Evolutionary conservation across 2,329 filamentous ascomycete genomes (phyloP), one percentile per base, ranked within the genome.

Genomic region (Clonostachys byssicola): DNA sequence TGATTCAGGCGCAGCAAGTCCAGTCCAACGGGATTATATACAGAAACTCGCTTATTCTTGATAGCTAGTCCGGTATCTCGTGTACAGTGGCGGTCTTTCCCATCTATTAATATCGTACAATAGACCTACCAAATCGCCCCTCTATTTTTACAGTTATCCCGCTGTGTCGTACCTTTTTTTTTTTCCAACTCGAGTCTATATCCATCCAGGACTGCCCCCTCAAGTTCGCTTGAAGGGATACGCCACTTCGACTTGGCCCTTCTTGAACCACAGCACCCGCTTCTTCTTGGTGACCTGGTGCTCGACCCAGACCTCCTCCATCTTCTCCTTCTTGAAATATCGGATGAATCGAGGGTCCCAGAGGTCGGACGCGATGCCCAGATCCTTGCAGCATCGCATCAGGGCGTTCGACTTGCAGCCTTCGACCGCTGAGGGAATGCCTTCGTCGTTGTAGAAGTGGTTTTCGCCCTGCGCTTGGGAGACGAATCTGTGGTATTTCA

Each of bases 351-450:
- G 76, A 35, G 94, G 94, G 71, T 99, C 94, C 94, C 94, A 99
- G 17, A 99, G 79, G 70, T 99, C 94, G 54, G 87, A 92, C 2
- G 90, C 94, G 54, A 99, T 88, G 35, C 94, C 94, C 34, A 99
- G 73, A 66, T 99, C 94, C 73, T 99, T 99, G 76, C 94, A 97
- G 78, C 92, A 97, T 49, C 94, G 88, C 85, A 97, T 95, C 55
- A 99, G 77, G 12, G 94, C 94, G 64, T 99, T 99, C 52, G 91
- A 96, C 71, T 96, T 96, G 78, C 91, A 95, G 46, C 94, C 94
- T 70, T 99, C 94, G 50, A 92, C 92, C 9, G 94, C 92, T 2
- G 92, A 96, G 23, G 94, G 91, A 53, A 99, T 91, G 47, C 88
- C 87, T 56, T 96, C 92, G 34, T 89, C 80, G 56, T 81, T 83